Evolutionary conservation across 176 grass and related monocot genomes (phyloP).

Genomic region (Dactylis glomerata): DNA sequence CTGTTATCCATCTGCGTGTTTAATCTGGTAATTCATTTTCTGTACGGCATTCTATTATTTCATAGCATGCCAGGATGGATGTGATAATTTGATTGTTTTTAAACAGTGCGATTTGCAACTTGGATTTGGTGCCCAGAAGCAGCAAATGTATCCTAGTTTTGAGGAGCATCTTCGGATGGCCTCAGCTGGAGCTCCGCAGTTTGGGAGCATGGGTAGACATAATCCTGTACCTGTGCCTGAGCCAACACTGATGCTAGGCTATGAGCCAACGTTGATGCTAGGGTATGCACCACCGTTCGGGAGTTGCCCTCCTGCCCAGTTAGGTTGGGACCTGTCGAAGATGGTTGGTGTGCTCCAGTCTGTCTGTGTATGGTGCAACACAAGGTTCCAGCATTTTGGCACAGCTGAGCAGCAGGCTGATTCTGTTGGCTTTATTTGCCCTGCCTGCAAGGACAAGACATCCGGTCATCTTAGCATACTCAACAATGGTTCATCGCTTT

Average conservation of each 20-base stretch:
- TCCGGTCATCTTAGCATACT: conserved; percentile 61
- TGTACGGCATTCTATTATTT: neutral
- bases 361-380: conserved; percentile 77
- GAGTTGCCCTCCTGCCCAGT: conserved; percentile 54
- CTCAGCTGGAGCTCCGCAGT: conserved; percentile 47
- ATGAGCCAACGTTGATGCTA: conserved; percentile 64
- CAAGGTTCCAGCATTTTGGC: conserved; percentile 63
- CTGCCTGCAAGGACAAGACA: conserved; percentile 75
- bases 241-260: conserved; percentile 64
- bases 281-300: conserved; percentile 55
- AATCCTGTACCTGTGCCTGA: conserved; percentile 39
- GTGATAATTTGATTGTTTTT: conserved; percentile 22
- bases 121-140: conserved; percentile 48
- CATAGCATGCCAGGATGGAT: neutral
- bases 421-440: conserved; percentile 84
- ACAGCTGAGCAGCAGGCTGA: conserved; percentile 55
- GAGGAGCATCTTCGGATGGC: conserved; percentile 62
- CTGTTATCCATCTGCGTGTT: neutral
- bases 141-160: conserved; percentile 46
- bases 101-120: conserved; percentile 54
- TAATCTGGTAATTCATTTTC: conserved; percentile 1
- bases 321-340: conserved; percentile 70
- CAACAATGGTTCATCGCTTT: conserved; percentile 44
- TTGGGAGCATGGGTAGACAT: conserved; percentile 40
- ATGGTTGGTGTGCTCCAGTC: conserved; percentile 44